Evolutionary conservation across 495 filamentous ascomycete species (phyloP).

Genomic region (Halenospora varia): DNA sequence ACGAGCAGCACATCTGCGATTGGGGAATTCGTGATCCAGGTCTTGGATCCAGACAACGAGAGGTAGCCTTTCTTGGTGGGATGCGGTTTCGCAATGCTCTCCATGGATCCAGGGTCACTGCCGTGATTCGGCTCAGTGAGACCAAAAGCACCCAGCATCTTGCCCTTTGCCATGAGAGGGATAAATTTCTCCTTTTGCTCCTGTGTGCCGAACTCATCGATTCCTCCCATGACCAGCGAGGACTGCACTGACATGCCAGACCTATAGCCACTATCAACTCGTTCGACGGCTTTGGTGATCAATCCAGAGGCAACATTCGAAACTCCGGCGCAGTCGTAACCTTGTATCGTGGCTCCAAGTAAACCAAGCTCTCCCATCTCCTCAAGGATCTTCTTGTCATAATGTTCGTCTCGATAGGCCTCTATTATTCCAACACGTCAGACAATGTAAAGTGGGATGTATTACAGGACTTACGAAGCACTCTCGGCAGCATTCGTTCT

Average conservation of each 20-base stretch:
- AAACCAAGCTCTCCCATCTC: conserved; percentile 97
- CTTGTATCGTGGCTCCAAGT: conserved; percentile 84
- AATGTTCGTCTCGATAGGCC: conserved; percentile 91
- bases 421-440: conserved; percentile 48
- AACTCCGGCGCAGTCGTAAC: conserved; percentile 92
- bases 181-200: conserved; percentile 90
- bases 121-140: conserved; percentile 97
- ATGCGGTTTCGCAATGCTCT: conserved; percentile 80
- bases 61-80: conserved; percentile 84
- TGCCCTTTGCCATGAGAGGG: conserved; percentile 79
- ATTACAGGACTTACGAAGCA: conserved; percentile 66
- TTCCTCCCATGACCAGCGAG: conserved; percentile 94
- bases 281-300: conserved; percentile 93
- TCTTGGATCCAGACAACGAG: conserved; percentile 81
- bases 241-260: conserved; percentile 96
- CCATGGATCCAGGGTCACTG: conserved; percentile 95
- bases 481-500: conserved; percentile 76
- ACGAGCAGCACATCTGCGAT: conserved; percentile 89
- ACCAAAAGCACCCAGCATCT: conserved; percentile 86
- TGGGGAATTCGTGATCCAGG: conserved; percentile 98
- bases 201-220: conserved; percentile 83
- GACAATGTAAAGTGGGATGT: background rate
- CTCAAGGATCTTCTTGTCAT: conserved; percentile 79
- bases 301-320: conserved; percentile 87
- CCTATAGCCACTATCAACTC: conserved; percentile 92